A percentile compares a stretch with the other conserved stretches of the same genome.
Evolutionary conservation across 257 asterid genomes (phyloP).

Genomic region (Solanum neorickii): DNA sequence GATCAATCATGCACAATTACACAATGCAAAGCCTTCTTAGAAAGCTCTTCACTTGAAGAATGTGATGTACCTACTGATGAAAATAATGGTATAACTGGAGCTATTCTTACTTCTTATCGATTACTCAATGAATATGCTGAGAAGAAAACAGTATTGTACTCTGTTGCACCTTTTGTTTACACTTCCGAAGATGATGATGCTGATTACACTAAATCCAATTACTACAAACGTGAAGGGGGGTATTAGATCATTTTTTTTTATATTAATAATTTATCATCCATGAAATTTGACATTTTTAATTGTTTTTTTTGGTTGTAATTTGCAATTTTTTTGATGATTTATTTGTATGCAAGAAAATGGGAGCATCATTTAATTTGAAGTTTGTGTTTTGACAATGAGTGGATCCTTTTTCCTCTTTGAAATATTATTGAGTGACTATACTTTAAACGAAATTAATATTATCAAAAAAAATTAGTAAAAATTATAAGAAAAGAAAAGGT

Average conservation of each 20-base stretch:
- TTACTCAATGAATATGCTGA: slow-evolving; percentile 7
- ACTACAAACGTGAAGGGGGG: not conserved
- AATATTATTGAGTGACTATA: not conserved
- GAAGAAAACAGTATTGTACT: slow-evolving; percentile 18
- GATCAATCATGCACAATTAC: slow-evolving; percentile 14
- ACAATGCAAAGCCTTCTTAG: slow-evolving; percentile 47
- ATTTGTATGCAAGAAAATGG: not conserved
- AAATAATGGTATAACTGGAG: slow-evolving; percentile 23
- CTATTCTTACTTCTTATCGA: slow-evolving; percentile 20
- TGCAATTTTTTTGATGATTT: not conserved
- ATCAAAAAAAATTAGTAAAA: not conserved
- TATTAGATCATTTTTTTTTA: not conserved
- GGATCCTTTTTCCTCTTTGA: not conserved
- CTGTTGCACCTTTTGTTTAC: slow-evolving; percentile 33
- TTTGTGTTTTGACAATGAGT: not conserved
- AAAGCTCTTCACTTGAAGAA: slow-evolving; percentile 22
- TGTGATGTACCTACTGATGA: slow-evolving; percentile 22
- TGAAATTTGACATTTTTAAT: not conserved
- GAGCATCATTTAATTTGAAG: not conserved
- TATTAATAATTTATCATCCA: not conserved
- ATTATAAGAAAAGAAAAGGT: too few species aligned
- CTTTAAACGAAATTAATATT: not conserved
- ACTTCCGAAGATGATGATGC: not conserved
- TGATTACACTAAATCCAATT: not conserved
- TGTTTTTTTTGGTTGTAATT: not conserved